Base-by-base conservation (phyloP, 352 stramenopile genomes). In the Thraustochytrium sp. region DNA sequence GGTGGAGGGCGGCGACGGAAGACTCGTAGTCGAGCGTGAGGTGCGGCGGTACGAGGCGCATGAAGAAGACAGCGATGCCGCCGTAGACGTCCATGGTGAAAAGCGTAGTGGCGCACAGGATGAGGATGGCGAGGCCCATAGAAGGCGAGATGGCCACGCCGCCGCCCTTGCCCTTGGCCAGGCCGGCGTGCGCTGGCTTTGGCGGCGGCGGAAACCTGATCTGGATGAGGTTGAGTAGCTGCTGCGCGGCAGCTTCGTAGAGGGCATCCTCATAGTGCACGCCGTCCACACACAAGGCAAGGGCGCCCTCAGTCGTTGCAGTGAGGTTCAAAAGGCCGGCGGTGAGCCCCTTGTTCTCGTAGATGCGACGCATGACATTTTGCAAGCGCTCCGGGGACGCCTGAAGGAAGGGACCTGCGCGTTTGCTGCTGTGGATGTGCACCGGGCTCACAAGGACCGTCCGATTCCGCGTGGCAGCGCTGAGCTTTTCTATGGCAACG, bases 71-170 rank as follows among this genome's bases (percentile, higher is more conserved):
- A 11, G 31, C 26, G 26, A 80, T 46, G 51, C 68, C 68, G n/a
- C 34, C 68, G 31, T 80, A 84, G 11, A 46, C 31, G 49, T 84
- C 75, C 55, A 84, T 76, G 40, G 61, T 62, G 21, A 84, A 53
- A 21, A 84, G 59, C 75, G 65, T 84, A n/a, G 59, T 54, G 23
- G 44, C 55, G 4, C 36, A 34, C 29, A 84, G 8, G 4, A 3
- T 26, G 4, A 84, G 61, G 1, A 40, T 29, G 21, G 61, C 8
- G 21, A 78, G 13, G 21, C 75, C 75, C 3, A 37, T 18, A 9
- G 18, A 51, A 23, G 75, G 75, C 4, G 26, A 68, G 16, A 68
- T 40, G 13, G 75, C 75, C 18, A 84, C 61, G 29, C 75, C 75
- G 9, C 75, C 75, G 18, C 75, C 75, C 42, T 73, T n/a, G 44